These are phyloP conservation scores for Allomyces javanicus DNA, from an alignment of 192 early-diverging fungal genomes.

Conservation along the genomic window DNA sequence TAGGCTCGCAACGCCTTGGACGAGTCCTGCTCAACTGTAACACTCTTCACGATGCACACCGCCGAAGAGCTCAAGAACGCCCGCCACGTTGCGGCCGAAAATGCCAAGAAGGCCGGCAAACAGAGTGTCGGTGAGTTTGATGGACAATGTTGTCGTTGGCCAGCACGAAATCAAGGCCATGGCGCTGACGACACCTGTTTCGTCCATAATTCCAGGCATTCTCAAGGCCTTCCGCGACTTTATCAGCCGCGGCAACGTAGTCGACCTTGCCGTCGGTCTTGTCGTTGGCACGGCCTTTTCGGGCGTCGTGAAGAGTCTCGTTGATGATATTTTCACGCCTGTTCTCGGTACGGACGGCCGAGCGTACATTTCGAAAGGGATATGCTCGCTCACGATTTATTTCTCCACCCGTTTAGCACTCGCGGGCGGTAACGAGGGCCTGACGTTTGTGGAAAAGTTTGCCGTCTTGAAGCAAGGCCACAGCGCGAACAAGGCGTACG, in stretches of 20 bases:
- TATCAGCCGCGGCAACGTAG: conserved; percentile 17
- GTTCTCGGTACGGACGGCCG: background rate
- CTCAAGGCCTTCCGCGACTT: conserved; percentile 14
- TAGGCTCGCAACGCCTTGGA: too few species aligned
- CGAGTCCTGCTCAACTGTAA: too few species aligned
- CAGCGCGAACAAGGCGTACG: background rate
- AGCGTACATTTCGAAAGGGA: background rate
- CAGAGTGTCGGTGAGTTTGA: background rate
- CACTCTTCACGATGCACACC: too few species aligned
- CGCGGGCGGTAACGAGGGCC: background rate
- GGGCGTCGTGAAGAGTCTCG: conserved; percentile 3
- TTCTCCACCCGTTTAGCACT: background rate
- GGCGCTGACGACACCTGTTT: background rate
- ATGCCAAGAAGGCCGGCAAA: background rate
- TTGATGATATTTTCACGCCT: conserved; percentile 2
- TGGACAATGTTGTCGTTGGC: background rate
- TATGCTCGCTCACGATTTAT: background rate
- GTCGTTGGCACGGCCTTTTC: conserved; percentile 25
- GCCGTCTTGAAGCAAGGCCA: background rate
- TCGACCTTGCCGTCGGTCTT: conserved; percentile 30
- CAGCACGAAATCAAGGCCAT: background rate
- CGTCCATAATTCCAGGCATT: too few species aligned
- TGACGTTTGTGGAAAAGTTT: background rate
- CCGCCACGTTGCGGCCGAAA: too few species aligned
- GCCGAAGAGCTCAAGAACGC: too few species aligned